phyloP scores from a whole-genome alignment of 83 land plant species.

The Thuja plicata region DNA sequence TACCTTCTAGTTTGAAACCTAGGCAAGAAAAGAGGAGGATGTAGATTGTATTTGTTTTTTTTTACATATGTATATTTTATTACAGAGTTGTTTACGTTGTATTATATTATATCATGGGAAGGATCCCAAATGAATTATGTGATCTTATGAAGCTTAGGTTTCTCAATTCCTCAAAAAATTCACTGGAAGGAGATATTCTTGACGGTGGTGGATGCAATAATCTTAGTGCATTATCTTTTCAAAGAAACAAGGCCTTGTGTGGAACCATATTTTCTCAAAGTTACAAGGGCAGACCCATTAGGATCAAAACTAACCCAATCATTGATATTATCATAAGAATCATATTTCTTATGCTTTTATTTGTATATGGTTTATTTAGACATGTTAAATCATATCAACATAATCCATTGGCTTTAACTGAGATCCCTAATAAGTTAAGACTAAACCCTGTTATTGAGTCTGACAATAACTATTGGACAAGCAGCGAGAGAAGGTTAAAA shows the following conservation, averaged over 20 bases:
- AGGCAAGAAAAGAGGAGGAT: too few species aligned
- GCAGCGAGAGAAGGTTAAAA: slow-evolving; percentile 16
- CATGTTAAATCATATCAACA: slow-evolving; percentile 14
- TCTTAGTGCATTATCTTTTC: slow-evolving; percentile 13
- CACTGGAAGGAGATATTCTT: slow-evolving; percentile 22
- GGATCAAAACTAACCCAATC: slow-evolving; percentile 2
- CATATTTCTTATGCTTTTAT: background rate
- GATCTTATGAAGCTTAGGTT: slow-evolving; percentile 19
- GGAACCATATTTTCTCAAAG: slow-evolving; percentile 17
- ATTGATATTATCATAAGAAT: slow-evolving; percentile 20
- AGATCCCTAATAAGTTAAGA: background rate
- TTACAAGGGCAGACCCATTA: background rate
- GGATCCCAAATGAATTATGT: slow-evolving; percentile 22
- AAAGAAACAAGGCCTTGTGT: slow-evolving; percentile 37
- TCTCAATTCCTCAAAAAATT: slow-evolving; percentile 44
- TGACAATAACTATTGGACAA: slow-evolving; percentile 15
- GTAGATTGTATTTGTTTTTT: too few species aligned
- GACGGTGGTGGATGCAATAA: slow-evolving; percentile 31
- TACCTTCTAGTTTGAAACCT: too few species aligned
- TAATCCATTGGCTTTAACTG: background rate
- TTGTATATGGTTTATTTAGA: slow-evolving; percentile 19
- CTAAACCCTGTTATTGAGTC: slow-evolving; percentile 14
- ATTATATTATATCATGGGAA: too few species aligned
- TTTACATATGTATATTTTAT: too few species aligned
- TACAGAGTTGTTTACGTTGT: too few species aligned